Evolutionary conservation across 805 yeast genomes (phyloP).

Genomic region (Ogataea wickerhamii): DNA sequence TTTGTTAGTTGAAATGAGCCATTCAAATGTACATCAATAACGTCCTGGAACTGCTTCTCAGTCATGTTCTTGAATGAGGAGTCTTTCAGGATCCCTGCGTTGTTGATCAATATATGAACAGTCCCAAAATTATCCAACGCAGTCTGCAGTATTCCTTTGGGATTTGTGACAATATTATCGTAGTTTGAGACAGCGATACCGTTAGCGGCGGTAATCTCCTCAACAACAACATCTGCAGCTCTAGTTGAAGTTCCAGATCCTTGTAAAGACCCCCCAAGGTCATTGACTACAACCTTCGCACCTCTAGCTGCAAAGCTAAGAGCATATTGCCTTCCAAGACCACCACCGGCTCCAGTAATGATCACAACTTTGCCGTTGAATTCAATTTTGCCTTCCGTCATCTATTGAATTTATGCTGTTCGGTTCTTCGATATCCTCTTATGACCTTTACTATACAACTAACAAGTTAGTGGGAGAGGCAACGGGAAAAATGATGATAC

Average conservation of each 20-base stretch:
- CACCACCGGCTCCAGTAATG: slow-evolving; percentile 98
- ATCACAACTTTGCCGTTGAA: slow-evolving; percentile 86
- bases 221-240: slow-evolving; percentile 87
- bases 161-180: slow-evolving; percentile 80
- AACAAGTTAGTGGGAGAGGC: too few relatives aligned
- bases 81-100: slow-evolving; percentile 94
- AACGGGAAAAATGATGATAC: too few relatives aligned
- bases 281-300: slow-evolving; percentile 93
- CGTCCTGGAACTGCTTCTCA: slow-evolving; percentile 72
- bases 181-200: slow-evolving; percentile 92
- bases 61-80: slow-evolving; percentile 82
- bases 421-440: too few relatives aligned
- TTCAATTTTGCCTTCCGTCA: slow-evolving; percentile 34
- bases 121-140: slow-evolving; percentile 86
- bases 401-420: too few relatives aligned
- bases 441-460: too few relatives aligned
- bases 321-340: slow-evolving; percentile 86
- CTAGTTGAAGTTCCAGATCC: slow-evolving; percentile 68
- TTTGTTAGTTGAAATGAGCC: slow-evolving; percentile 83
- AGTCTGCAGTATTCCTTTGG: slow-evolving; percentile 78
- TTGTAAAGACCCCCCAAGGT: slow-evolving; percentile 77
- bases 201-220: slow-evolving; percentile 71
- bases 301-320: slow-evolving; percentile 85
- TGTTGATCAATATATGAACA: slow-evolving; percentile 84
- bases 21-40: slow-evolving; percentile 81